phyloP scores from a whole-genome alignment of 1,284 basidiomycete genomes.

The Schizophyllum amplum region DNA sequence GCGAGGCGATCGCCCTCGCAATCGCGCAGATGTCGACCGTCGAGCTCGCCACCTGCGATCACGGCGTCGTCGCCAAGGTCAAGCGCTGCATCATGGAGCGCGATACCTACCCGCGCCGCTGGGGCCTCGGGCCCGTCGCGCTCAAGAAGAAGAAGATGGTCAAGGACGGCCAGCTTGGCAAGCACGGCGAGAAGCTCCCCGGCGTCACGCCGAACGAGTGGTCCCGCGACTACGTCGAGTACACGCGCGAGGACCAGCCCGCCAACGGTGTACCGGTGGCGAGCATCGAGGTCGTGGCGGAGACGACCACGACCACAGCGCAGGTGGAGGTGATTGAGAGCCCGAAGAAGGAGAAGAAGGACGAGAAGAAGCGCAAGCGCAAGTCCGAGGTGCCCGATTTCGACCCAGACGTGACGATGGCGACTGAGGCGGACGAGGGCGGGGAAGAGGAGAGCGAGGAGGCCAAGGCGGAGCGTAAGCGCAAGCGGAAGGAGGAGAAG shows the following conservation, averaged over 20 bases:
- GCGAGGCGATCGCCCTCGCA: conserved; percentile 96
- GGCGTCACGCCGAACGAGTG: conserved; percentile 88
- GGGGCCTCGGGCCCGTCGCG: conserved; percentile 96
- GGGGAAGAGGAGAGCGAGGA: conserved; percentile 29
- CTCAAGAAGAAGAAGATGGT: conserved; percentile 98
- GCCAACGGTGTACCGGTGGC: conserved; percentile 2
- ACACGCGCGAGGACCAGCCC: conserved; percentile 48
- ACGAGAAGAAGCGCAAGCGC: conserved; percentile 71
- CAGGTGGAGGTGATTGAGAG: conserved; percentile 26
- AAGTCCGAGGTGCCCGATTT: conserved; percentile 51
- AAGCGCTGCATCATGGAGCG: conserved; percentile 99
- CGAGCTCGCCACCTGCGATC: conserved; percentile 96
- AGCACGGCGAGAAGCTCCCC: conserved; percentile 90
- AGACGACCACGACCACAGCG: conserved; percentile 35
- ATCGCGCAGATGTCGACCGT: conserved; percentile 99
- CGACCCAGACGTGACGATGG: conserved; percentile 36
- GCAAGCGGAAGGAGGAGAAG: conserved; percentile 48
- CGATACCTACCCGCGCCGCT: conserved; percentile 95
- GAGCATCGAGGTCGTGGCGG: conserved; percentile 15
- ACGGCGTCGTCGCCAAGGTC: conserved; percentile 98
- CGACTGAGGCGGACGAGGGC: conserved; percentile 22
- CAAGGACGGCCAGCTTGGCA: conserved; percentile 94
- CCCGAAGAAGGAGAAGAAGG: conserved; percentile 45
- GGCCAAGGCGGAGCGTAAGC: conserved; percentile 38
- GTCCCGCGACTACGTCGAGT: conserved; percentile 93